phyloP scores from a whole-genome alignment of 2,329 filamentous ascomycete species.

The Aspergillus pseudonomiae region DNA sequence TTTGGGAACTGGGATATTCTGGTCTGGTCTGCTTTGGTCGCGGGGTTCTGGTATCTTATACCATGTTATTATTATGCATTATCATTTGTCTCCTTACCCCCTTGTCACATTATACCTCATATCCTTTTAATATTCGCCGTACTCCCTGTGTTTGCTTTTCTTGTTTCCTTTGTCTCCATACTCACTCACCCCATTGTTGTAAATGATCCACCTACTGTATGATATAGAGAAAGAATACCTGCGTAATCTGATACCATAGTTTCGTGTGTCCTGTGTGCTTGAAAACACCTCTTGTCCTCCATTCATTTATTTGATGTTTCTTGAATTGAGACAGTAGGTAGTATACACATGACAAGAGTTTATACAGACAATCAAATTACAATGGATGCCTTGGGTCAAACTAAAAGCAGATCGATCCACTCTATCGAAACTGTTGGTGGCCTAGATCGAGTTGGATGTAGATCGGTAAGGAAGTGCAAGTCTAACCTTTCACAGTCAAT shows the following conservation, averaged over 20 bases:
- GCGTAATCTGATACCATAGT: background rate
- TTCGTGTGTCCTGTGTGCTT: background rate
- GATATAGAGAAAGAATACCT: background rate
- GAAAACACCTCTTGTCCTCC: background rate
- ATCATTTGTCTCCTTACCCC: background rate
- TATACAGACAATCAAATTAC: background rate
- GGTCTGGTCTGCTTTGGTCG: constrained; percentile 19
- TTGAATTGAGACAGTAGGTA: background rate
- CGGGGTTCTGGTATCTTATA: constrained; percentile 7
- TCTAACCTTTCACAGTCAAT: no score
- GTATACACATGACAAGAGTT: background rate
- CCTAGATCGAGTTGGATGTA: no score
- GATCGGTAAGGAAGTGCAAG: no score
- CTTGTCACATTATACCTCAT: constrained; percentile 5
- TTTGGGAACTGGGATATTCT: constrained; percentile 20
- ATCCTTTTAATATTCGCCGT: constrained; percentile 4
- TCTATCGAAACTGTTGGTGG: no score
- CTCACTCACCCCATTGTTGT: background rate
- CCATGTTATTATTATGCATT: constrained; percentile 9
- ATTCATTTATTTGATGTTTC: background rate
- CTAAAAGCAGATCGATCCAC: background rate
- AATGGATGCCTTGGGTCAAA: background rate
- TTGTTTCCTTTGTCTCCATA: background rate
- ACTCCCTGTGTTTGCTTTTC: background rate
- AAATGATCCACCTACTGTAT: constrained; percentile 8